These are phyloP conservation scores for Mucor plumbeus DNA, from an alignment of 371 early-diverging fungal genomes.

Conservation along the genomic window DNA sequence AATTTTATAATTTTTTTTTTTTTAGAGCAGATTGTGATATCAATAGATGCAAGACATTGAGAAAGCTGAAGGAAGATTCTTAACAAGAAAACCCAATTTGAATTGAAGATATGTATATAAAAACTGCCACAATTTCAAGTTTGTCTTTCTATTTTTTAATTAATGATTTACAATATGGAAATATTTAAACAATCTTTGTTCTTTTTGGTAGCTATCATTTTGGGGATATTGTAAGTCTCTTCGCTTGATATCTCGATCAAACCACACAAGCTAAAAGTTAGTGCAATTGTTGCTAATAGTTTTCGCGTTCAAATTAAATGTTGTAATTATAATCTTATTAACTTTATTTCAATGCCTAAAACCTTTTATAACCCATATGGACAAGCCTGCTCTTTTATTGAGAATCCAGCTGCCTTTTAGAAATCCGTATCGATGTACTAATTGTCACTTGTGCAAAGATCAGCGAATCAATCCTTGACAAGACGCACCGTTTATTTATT, in stretches of 20 bases:
- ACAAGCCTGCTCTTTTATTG: too few species aligned
- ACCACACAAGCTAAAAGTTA: not conserved
- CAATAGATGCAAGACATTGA: not conserved
- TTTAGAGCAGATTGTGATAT: not conserved
- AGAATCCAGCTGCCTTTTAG: too few species aligned
- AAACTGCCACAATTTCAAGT: not conserved
- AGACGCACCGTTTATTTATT: too few species aligned
- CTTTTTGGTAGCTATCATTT: not conserved
- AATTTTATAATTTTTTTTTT: not conserved
- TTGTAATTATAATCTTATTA: too few species aligned
- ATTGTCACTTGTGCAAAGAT: too few species aligned
- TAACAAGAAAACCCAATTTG: not conserved
- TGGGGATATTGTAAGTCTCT: not conserved
- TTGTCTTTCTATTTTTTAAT: not conserved
- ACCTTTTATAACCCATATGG: too few species aligned
- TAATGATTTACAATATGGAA: not conserved
- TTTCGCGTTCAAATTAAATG: too few species aligned
- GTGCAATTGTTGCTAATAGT: too few species aligned
- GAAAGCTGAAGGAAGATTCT: not conserved
- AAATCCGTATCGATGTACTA: too few species aligned
- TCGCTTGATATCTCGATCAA: not conserved
- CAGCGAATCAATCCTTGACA: too few species aligned
- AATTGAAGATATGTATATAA: not conserved
- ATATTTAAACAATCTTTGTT: not conserved
- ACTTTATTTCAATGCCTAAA: too few species aligned